Evolutionary conservation across 2,329 filamentous ascomycete genomes (phyloP), one percentile per base, ranked within the genome.

Genomic region (Monilinia fructicola): DNA sequence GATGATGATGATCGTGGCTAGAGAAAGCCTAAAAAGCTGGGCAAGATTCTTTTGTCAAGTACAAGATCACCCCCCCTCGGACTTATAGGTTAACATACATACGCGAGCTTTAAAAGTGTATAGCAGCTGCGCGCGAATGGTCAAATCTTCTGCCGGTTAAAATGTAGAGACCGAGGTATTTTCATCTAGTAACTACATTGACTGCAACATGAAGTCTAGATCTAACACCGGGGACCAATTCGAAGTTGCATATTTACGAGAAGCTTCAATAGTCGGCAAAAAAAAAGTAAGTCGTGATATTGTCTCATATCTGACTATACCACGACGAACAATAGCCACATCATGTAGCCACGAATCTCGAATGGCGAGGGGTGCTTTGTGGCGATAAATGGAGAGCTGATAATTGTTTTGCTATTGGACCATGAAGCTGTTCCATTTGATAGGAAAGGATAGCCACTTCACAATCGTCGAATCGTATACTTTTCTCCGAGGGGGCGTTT

Each of bases 241-340:
- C 31, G 31, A 35, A 35, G 5, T 6, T 35, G 31, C 31, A 35
- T 35, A 35, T 6, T 35, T 35, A 35, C 31, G 31, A 23, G n/a
- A 38, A 23, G 56, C 56, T 48, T 23, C 42, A 1, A 48, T 31
- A n/a, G 4, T 23, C 12, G 11, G 14, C 23, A n/a, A 23, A 48
- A 42, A 23, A 46, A n/a, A n/a, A n/a, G 44, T 46, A 46, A 50
- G 31, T 26, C 28, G 5, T 44, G 12, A 38, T 28, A 26, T 23
- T 60, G 44, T 50, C 28, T 60, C 44, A 60, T 38, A 35, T 54
- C 10, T 35, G 12, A 23, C 40, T 31, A 59, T 58, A 16, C 56
- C 56, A 23, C 56, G 12, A 16, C 4, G 28, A 56, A 38, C 9
- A 26, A 50, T 21, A 26, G 56, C 28, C 21, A 48, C 12, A 31